Evolutionary conservation across 2,329 filamentous ascomycete species (phyloP).

Genomic region (Neonectria neomacrospora): DNA sequence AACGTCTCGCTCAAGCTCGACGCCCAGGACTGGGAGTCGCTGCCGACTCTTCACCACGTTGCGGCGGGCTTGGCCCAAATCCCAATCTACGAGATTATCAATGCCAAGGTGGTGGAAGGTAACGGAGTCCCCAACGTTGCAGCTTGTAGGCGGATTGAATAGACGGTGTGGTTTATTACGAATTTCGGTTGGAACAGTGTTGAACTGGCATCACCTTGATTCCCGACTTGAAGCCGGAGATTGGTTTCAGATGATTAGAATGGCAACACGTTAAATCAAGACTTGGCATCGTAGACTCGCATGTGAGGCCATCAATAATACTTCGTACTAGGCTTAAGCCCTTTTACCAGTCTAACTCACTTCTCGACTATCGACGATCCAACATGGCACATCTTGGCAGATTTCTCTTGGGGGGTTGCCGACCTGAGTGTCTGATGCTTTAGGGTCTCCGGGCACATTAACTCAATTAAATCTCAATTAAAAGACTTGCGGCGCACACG

Average conservation of each 20-base stretch:
- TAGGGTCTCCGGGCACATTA: too few relatives aligned
- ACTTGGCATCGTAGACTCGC: not conserved
- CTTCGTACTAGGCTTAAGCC: not conserved
- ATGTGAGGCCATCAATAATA: not conserved
- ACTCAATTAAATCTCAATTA: too few relatives aligned
- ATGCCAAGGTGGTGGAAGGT: conserved; percentile 27
- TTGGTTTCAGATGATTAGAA: not conserved
- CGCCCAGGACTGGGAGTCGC: conserved; percentile 24
- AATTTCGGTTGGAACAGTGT: conserved; percentile 7
- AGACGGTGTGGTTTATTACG: not conserved
- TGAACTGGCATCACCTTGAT: conserved; percentile 8
- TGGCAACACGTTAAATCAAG: not conserved
- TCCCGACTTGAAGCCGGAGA: not conserved
- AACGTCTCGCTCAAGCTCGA: conserved; percentile 21
- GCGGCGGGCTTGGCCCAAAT: conserved; percentile 22
- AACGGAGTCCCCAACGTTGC: conserved; percentile 20
- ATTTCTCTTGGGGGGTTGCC: not conserved
- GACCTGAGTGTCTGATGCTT: not conserved
- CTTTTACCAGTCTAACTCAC: not conserved
- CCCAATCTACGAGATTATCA: conserved; percentile 23
- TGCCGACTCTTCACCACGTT: conserved; percentile 27
- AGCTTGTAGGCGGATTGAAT: conserved; percentile 23
- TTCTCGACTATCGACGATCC: not conserved
- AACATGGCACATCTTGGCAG: not conserved
- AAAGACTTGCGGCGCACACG: too few relatives aligned